These are phyloP conservation scores for Cynara cardunculus DNA, from an alignment of 129 eudicot genomes.

Conservation along the genomic window DNA sequence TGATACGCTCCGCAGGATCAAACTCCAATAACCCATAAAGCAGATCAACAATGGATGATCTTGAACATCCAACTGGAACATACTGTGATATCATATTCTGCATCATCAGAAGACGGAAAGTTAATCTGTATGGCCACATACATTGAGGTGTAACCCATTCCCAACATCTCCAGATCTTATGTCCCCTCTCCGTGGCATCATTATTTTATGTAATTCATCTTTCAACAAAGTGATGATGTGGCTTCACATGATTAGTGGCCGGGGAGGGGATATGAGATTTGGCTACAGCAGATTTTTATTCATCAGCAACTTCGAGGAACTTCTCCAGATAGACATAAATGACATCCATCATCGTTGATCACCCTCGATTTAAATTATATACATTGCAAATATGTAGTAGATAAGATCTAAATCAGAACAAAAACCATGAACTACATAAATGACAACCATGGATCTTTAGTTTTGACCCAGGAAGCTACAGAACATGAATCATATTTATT, in stretches of 20 bases:
- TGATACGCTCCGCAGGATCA: slow-evolving; percentile 69
- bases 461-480: not conserved
- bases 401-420: no score
- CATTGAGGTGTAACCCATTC: not conserved
- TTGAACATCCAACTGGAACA: slow-evolving; percentile 34
- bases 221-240: not conserved
- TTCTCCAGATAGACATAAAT: not conserved
- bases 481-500: not conserved
- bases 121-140: not conserved
- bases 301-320: not conserved
- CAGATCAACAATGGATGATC: slow-evolving; percentile 48
- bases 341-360: not conserved
- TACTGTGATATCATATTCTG: slow-evolving; percentile 62
- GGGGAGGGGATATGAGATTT: not conserved
- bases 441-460: not conserved
- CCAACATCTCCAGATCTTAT: not conserved
- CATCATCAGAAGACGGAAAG: slow-evolving; percentile 7
- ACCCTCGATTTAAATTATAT: not conserved
- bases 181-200: not conserved
- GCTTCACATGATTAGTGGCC: not conserved
- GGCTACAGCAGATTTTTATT: not conserved
- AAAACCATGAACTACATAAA: not conserved
- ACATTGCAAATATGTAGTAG: no score
- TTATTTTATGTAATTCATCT: no score
- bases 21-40: slow-evolving; percentile 59